Evolutionary conservation across 352 stramenopile genomes (phyloP).

Genomic region (Phytophthora brassicae): DNA sequence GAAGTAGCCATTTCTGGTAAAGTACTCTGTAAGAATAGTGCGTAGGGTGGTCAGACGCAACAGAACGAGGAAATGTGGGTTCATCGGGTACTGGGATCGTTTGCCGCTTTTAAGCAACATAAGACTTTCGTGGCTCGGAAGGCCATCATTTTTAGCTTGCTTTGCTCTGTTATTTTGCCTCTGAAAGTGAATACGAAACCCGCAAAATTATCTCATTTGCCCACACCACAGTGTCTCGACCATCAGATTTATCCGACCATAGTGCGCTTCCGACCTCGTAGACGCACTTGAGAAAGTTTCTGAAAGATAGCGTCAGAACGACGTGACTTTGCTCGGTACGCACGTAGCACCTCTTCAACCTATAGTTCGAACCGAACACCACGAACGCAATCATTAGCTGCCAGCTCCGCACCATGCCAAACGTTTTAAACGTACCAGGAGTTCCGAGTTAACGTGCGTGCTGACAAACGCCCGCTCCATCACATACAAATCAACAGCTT

Average conservation of each 20-base stretch:
- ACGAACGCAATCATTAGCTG: conserved; percentile 4
- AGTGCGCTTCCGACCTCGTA: conserved; percentile 88
- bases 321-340: conserved; percentile 84
- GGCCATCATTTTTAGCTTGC: too few relatives aligned
- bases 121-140: too few relatives aligned
- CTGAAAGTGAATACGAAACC: too few relatives aligned
- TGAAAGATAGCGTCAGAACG: conserved; percentile 79
- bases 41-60: background rate
- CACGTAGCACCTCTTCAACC: conserved; percentile 82
- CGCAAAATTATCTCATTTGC: too few relatives aligned
- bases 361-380: too few relatives aligned
- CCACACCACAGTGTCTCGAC: background rate
- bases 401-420: background rate
- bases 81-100: background rate
- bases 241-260: conserved; percentile 90
- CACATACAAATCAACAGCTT: conserved; percentile 93
- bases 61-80: background rate
- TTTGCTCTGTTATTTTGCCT: too few relatives aligned
- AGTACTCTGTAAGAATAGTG: conserved; percentile 26
- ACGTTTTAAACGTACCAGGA: conserved; percentile 43
- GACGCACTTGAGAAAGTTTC: conserved; percentile 86
- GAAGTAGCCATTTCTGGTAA: conserved; percentile 37
- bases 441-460: conserved; percentile 87
- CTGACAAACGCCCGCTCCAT: conserved; percentile 92
- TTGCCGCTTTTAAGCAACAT: too few relatives aligned